These are phyloP conservation scores for Yamadazyma jaroonii DNA, from an alignment of 1,139 yeast genomes.

Conservation along the genomic window DNA sequence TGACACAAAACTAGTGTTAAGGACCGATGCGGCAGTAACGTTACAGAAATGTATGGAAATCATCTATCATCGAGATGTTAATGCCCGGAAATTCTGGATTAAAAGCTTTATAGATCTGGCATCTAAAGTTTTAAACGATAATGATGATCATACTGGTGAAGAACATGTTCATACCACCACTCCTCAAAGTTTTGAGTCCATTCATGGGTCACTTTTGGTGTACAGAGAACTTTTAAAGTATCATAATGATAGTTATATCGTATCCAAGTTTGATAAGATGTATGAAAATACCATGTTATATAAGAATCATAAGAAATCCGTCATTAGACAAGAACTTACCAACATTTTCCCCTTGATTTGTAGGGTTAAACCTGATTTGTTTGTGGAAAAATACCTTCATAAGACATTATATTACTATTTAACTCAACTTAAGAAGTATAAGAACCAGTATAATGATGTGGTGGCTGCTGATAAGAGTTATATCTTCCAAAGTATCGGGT, in stretches of 20 bases:
- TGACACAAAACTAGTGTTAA: conserved; percentile 69
- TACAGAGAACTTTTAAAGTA: conserved; percentile 79
- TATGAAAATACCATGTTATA: conserved; percentile 73
- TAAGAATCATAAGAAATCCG: conserved; percentile 72
- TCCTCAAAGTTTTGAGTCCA: conserved; percentile 53
- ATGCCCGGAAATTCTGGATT: conserved; percentile 72
- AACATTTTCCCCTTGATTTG: conserved; percentile 82
- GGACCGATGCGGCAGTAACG: conserved; percentile 84
- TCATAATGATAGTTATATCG: conserved; percentile 51
- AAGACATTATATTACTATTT: conserved; percentile 76
- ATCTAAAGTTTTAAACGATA: conserved; percentile 34
- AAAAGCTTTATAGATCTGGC: conserved; percentile 65
- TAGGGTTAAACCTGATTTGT: conserved; percentile 69
- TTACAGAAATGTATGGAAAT: conserved; percentile 75
- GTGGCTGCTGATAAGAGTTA: conserved; percentile 65
- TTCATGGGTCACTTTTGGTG: conserved; percentile 84
- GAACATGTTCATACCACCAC: background rate
- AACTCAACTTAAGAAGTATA: conserved; percentile 71
- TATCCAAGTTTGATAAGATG: conserved; percentile 63
- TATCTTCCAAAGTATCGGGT: conserved; percentile 81
- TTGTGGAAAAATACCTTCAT: conserved; percentile 80
- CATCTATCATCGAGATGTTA: conserved; percentile 75
- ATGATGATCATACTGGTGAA: conserved; percentile 1
- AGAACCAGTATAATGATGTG: conserved; percentile 39
- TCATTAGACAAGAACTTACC: conserved; percentile 81